Conservation (phyloP, 2,329 filamentous ascomycete genomes). For the Pseudogymnoascus sp. region DNA sequence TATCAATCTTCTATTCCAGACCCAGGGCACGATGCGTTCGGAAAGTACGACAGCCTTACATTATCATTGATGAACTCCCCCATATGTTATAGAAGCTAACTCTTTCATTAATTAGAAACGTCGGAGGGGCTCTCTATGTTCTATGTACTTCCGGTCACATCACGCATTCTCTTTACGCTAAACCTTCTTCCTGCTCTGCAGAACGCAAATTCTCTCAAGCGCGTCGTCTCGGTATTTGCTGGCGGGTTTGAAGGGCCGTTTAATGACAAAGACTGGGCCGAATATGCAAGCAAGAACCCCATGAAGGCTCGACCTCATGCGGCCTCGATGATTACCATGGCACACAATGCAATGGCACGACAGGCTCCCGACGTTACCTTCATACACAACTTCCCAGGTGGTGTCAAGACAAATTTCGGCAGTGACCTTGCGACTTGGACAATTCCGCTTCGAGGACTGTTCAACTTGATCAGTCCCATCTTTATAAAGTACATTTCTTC, state of each 20-base stretch:
- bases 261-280: conserved; percentile 33
- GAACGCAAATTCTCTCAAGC: conserved; percentile 36
- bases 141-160: conserved; percentile 43
- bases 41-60: not conserved
- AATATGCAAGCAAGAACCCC: conserved; percentile 29
- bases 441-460: not conserved
- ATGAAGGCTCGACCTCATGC: conserved; percentile 35
- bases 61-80: not conserved
- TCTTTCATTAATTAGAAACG: conserved; percentile 36
- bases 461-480: not conserved
- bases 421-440: conserved; percentile 31
- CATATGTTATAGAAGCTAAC: not conserved
- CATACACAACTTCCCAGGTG: conserved; percentile 40
- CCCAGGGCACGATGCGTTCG: conserved; percentile 34
- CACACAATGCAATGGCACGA: conserved; percentile 37
- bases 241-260: conserved; percentile 43
- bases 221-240: conserved; percentile 44
- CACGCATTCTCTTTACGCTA: conserved; percentile 44
- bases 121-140: conserved; percentile 44
- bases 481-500: conserved; percentile 16
- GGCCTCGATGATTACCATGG: conserved; percentile 40
- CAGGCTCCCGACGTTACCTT: conserved; percentile 39
- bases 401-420: conserved; percentile 36
- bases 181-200: conserved; percentile 48
- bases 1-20: conserved; percentile 47